Evolutionary conservation across 75 land plant genomes (phyloP).

Genomic region (Pinus taeda): DNA sequence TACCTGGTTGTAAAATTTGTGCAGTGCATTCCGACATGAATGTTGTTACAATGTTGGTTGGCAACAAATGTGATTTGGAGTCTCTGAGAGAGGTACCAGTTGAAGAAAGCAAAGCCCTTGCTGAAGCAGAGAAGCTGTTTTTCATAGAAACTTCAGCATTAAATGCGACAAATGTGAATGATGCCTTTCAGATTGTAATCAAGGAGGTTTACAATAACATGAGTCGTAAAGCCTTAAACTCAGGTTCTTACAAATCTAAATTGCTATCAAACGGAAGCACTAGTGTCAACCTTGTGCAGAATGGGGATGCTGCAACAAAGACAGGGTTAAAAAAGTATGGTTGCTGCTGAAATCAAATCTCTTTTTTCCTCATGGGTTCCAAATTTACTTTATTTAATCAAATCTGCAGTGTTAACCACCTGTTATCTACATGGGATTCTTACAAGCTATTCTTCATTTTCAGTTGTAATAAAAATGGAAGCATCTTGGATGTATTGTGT

Average conservation of each 20-base stretch:
- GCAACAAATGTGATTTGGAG: conserved; percentile 65
- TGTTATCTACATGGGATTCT: too few relatives aligned
- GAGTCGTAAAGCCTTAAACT: conserved; percentile 30
- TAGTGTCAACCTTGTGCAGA: neutral
- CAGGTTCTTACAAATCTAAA: conserved; percentile 14
- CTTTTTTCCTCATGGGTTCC: neutral
- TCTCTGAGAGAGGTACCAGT: conserved; percentile 43
- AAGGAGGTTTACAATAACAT: conserved; percentile 41
- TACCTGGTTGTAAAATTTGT: neutral
- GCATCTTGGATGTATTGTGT: too few relatives aligned
- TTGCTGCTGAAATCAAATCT: neutral
- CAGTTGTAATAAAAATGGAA: too few relatives aligned
- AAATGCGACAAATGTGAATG: conserved; percentile 44
- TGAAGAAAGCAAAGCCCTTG: conserved; percentile 45
- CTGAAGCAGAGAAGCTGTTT: conserved; percentile 40
- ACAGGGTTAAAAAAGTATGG: conserved; percentile 1
- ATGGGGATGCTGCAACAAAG: neutral
- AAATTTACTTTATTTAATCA: neutral
- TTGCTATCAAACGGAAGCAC: neutral
- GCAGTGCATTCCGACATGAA: conserved; percentile 71
- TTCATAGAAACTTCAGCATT: conserved; percentile 58
- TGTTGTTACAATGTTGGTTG: conserved; percentile 70
- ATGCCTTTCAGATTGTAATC: conserved; percentile 43
- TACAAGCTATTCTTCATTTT: too few relatives aligned
- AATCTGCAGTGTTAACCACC: neutral